These are phyloP conservation scores for Citrus australasica DNA, from an alignment of 345 rosid species.

Conservation along the genomic window DNA sequence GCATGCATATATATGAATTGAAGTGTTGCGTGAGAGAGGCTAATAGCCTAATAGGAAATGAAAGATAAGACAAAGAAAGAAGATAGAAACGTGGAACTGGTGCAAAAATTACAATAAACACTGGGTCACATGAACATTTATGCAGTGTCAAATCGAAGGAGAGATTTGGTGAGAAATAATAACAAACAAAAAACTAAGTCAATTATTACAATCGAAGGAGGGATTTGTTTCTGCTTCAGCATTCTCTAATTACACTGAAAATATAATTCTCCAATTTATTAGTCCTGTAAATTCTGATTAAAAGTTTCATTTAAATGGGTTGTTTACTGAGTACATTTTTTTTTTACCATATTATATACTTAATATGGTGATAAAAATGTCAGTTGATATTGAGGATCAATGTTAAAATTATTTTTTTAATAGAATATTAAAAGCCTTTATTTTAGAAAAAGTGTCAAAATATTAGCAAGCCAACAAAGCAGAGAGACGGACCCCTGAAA, in stretches of 20 bases:
- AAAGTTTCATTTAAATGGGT: too few species aligned
- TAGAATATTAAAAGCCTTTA: too few species aligned
- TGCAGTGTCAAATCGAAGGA: background rate
- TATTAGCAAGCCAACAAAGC: too few species aligned
- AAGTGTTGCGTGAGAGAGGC: background rate
- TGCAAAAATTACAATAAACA: background rate
- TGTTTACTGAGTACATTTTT: too few species aligned
- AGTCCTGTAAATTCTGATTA: too few species aligned
- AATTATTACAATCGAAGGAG: background rate
- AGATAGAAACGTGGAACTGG: background rate
- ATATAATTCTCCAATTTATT: background rate
- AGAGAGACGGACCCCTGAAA: too few species aligned
- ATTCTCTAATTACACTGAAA: background rate
- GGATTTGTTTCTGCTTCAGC: background rate
- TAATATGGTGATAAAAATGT: too few species aligned
- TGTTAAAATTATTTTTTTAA: too few species aligned
- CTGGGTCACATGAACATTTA: background rate
- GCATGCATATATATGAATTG: background rate
- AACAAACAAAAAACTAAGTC: slow-evolving; percentile 5
- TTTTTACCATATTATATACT: too few species aligned
- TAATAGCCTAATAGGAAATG: too few species aligned
- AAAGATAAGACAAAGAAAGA: background rate
- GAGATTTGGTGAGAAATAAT: slow-evolving; percentile 15
- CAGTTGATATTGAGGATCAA: too few species aligned
- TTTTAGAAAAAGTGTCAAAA: too few species aligned